Conservation (phyloP, 108 stramenopile species). For the Bacterosira constricta region DNA sequence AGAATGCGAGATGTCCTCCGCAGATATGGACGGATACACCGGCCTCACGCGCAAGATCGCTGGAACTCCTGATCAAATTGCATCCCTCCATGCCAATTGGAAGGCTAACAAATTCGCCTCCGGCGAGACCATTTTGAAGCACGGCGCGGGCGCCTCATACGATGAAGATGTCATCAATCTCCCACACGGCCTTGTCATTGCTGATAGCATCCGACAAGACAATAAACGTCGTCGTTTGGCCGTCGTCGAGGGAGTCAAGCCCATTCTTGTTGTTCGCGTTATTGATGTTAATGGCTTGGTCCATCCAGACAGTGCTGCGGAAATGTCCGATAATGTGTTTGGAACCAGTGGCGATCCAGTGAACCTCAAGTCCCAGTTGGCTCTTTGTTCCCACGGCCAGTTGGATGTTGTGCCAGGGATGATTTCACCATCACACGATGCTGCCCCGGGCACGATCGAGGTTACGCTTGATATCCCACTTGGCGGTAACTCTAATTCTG, state of each 20-base stretch:
- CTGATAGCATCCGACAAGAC: no score
- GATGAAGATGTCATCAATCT: no score
- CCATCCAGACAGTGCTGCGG: background rate
- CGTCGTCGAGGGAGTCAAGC: background rate
- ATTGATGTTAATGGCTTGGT: constrained; percentile 13
- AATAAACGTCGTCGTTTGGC: background rate
- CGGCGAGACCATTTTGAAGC: background rate
- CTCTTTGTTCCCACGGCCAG: constrained; percentile 29
- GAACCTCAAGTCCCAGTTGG: constrained; percentile 36
- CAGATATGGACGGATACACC: background rate
- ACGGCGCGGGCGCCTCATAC: no score
- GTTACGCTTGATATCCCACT: constrained; percentile 23
- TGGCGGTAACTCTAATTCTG: background rate
- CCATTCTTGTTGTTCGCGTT: constrained; percentile 8
- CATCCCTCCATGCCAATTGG: background rate
- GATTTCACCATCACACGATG: background rate
- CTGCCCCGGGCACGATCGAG: constrained; percentile 39
- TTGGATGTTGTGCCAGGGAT: constrained; percentile 4
- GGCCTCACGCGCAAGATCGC: background rate
- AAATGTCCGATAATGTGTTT: constrained; percentile 40
- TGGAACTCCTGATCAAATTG: background rate
- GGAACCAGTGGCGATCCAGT: constrained; percentile 38
- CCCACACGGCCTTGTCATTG: no score
- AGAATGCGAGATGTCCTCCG: no score
- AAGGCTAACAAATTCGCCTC: background rate